A percentile compares a stretch with the other conserved stretches of the same genome.
Evolutionary conservation across 2,329 filamentous ascomycete genomes (phyloP).

Genomic region (Diaporthe humulicola): DNA sequence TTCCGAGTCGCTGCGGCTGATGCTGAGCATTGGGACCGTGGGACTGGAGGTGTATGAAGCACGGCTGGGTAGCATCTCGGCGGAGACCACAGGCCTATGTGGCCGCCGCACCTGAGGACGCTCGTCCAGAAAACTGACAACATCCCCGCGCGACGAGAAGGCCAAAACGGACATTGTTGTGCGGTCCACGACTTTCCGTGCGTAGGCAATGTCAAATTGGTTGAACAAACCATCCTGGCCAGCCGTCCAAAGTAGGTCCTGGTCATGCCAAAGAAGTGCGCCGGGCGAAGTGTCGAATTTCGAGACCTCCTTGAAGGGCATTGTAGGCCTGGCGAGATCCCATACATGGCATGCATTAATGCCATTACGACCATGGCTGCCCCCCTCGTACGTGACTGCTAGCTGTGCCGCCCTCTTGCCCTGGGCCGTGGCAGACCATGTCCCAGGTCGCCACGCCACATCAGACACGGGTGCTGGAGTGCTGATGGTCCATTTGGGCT

Average conservation of each 20-base stretch:
- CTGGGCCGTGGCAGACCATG: constrained; percentile 75
- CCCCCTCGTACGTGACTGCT: constrained; percentile 72
- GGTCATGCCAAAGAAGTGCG: constrained; percentile 73
- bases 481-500: constrained; percentile 72
- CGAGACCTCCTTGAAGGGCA: constrained; percentile 77
- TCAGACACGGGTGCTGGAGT: constrained; percentile 71
- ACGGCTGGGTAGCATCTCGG: constrained; percentile 45
- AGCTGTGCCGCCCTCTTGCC: constrained; percentile 72
- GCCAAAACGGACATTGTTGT: constrained; percentile 72
- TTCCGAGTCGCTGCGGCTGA: constrained; percentile 74
- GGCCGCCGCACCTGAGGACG: constrained; percentile 61
- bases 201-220: constrained; percentile 76
- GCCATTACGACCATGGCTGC: constrained; percentile 65
- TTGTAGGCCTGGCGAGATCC: constrained; percentile 76
- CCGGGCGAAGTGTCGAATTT: constrained; percentile 70
- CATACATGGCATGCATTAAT: constrained; percentile 74
- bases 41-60: constrained; percentile 63
- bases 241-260: constrained; percentile 76
- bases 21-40: constrained; percentile 63
- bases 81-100: constrained; percentile 45
- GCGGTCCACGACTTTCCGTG: constrained; percentile 73
- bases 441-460: constrained; percentile 73
- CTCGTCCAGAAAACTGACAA: constrained; percentile 73
- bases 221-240: constrained; percentile 73
- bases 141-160: constrained; percentile 71